Base-by-base conservation (phyloP, 495 filamentous ascomycete species). In the Hypomontagnella submonticulosa region DNA sequence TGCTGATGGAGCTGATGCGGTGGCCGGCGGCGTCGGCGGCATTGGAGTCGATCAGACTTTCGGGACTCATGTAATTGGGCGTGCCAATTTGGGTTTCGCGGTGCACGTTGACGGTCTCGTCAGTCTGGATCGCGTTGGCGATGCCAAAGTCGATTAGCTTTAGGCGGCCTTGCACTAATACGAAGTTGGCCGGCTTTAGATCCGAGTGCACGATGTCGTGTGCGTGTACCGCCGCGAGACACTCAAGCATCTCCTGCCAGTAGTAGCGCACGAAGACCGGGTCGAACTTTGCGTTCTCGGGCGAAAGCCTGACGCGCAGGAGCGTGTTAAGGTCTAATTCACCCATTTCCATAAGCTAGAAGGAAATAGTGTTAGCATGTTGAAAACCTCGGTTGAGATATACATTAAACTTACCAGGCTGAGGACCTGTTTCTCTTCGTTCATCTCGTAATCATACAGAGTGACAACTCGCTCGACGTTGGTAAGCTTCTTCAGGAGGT, bases 161-260 rank as follows among this genome's bases (percentile, higher is more conserved):
- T 32, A 96, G 79, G 12, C 88, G 83, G 33, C 92, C 92, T 66
- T 92, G 85, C 11, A 93, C 89, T n/a, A 96, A 81, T 40, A 96
- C 89, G 63, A 96, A 96, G 67, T 96, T 99, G 60, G 93, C 92
- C 1, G 95, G 95, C 71, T 99, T 99, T 30, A 99, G 83, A 72
- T 99, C 95, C 1, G 91, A 96, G 75, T 99, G 95, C 9, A 99
- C 93, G 49, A 99, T 92, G 73, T 97, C 93, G 67, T 88, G 80
- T 0, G 88, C 83, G 72, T 99, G 95, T 0, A 99, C 92, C 2
- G 93, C 85, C 50, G 90, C 85, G 4, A 99, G 88, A 75, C 95
- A 99, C 70, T 96, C 92, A 3, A 99, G 89, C 96, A 99, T 98
- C 77, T 99, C 95, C 71, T 93, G 92, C 95, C 95, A 99, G 80